A percentile compares a stretch with the other conserved stretches of the same genome.
Evolutionary conservation across 345 rosid species (phyloP).

Genomic region (Mangifera indica): DNA sequence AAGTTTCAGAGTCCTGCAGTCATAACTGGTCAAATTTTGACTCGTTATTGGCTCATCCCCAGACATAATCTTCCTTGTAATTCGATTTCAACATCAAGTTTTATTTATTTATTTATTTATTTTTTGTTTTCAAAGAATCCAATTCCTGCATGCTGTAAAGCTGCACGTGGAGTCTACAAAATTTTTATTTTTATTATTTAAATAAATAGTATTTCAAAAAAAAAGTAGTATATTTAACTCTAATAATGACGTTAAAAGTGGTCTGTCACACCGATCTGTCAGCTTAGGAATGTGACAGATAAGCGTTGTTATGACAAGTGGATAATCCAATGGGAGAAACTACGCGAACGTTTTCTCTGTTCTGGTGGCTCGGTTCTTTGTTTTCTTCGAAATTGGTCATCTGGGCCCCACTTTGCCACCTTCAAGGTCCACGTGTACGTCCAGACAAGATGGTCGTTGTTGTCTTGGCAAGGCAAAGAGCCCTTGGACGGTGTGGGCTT

Average conservation of each 20-base stretch:
- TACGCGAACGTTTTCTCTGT: too few species aligned
- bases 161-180: background rate
- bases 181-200: too few species aligned
- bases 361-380: background rate
- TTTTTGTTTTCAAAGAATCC: too few species aligned
- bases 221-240: too few species aligned
- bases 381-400: background rate
- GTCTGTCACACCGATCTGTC: background rate
- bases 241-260: background rate
- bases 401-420: background rate
- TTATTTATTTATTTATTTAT: too few species aligned
- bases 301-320: background rate
- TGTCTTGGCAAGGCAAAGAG: background rate
- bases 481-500: background rate
- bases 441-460: background rate
- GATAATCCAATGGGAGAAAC: background rate
- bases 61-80: too few species aligned
- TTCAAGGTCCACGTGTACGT: background rate
- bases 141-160: background rate
- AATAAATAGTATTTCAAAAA: too few species aligned
- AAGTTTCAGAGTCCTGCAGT: too few species aligned
- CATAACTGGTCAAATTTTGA: too few species aligned
- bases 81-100: too few species aligned
- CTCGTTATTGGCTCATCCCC: too few species aligned
- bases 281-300: constrained; percentile 2